Evolutionary conservation across 306 rosid species (phyloP).

Genomic region (Nissolia schottii): DNA sequence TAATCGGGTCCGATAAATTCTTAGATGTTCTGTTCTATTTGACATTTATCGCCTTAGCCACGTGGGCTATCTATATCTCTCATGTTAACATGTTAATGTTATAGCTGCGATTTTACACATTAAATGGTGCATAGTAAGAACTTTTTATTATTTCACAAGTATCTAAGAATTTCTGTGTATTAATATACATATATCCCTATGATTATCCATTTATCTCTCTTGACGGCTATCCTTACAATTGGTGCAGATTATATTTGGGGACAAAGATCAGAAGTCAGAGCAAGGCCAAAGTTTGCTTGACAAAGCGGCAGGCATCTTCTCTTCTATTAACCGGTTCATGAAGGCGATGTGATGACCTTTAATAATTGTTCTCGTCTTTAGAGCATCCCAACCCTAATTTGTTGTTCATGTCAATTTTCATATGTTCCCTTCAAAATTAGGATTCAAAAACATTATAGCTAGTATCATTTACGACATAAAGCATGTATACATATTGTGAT

Average conservation of each 20-base stretch:
- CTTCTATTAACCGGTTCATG: conserved; percentile 85
- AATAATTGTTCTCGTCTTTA: neutral
- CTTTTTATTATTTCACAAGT: neutral
- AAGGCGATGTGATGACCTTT: conserved; percentile 45
- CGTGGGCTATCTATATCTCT: neutral
- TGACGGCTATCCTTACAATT: neutral
- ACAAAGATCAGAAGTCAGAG: conserved; percentile 52
- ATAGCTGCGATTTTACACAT: neutral
- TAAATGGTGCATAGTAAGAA: neutral
- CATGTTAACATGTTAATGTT: neutral
- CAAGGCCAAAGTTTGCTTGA: conserved; percentile 60
- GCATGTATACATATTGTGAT: neutral
- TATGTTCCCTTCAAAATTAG: neutral
- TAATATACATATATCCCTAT: neutral
- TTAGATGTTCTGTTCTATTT: neutral
- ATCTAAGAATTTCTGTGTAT: neutral
- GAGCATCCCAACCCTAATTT: no score
- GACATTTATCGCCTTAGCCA: neutral
- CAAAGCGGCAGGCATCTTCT: conserved; percentile 73
- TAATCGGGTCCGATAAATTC: neutral
- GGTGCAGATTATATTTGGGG: conserved; percentile 65
- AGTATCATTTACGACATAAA: conserved; percentile 6
- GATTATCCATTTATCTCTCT: neutral
- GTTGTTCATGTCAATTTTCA: conserved; percentile 4
- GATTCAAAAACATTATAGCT: neutral